Conservation (phyloP, 2,329 filamentous ascomycete species). For the Colletotrichum navitas region DNA sequence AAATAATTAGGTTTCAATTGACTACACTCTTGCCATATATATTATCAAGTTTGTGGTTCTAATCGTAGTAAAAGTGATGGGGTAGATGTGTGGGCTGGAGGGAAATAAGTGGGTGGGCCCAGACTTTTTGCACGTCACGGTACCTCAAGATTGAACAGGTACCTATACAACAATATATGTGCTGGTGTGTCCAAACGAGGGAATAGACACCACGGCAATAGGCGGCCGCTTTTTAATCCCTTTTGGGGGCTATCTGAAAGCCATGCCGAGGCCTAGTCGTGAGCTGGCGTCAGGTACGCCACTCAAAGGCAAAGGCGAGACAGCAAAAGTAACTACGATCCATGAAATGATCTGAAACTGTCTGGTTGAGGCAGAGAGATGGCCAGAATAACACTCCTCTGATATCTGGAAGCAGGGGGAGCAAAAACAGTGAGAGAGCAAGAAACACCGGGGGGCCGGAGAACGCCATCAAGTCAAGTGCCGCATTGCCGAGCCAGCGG, state of each 20-base stretch:
- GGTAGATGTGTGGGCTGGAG: too few species aligned
- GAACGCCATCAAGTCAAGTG: slow-evolving; percentile 26
- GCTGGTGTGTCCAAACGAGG: slow-evolving; percentile 13
- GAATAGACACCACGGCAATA: not conserved
- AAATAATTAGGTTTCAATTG: too few species aligned
- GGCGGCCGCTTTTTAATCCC: slow-evolving; percentile 1
- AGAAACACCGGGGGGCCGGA: not conserved
- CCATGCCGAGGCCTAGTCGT: not conserved
- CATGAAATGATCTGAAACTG: not conserved
- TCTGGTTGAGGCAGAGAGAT: slow-evolving; percentile 1
- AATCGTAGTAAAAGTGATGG: too few species aligned
- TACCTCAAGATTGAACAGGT: too few species aligned
- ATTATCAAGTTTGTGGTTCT: too few species aligned
- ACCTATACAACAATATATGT: not conserved
- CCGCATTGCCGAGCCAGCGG: not conserved
- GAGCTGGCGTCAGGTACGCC: not conserved
- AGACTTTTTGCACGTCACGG: too few species aligned
- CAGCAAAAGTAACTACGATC: not conserved
- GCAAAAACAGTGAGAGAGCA: not conserved
- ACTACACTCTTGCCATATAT: too few species aligned
- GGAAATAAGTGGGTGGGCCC: too few species aligned
- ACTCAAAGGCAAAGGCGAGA: slow-evolving; percentile 1
- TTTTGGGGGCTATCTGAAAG: not conserved
- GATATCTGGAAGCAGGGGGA: slow-evolving; percentile 1
- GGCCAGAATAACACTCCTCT: not conserved